Base-by-base conservation (phyloP, 371 early-diverging fungal genomes). In the Lichtheimia ornata region DNA sequence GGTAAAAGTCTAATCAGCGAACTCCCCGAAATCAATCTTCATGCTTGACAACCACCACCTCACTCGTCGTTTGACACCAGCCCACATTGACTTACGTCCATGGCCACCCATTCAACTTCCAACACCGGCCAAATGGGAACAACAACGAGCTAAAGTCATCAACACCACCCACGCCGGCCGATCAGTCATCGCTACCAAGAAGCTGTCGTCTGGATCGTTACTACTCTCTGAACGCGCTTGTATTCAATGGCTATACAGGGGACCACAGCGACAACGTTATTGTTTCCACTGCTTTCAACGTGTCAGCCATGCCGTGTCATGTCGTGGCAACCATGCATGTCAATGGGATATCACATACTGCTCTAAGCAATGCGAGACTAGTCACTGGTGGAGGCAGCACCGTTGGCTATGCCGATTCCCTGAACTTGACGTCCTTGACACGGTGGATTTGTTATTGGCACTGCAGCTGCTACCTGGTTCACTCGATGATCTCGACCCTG, bases 221-320 rank as follows among this genome's bases (percentile, higher is more conserved):
- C 17, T 56, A 17, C 20, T 44, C 5, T n/a, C 40, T 17, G 57
- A 56, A 45, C 28, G 27, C 27, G 44, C 57, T 27, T 27, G 27
- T 20, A 28, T 45, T 12, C 42, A 44, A 12, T 42, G n/a, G 13
- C 12, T 56, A 2, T n/a, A 56, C 12, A 22, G 2, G n/a, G 18
- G 4, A 13, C 13, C 13, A n/a, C 40, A 35, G 11, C 35, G 35
- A 35, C 35, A 35, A 35, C 11, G 2, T 27, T 44, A 42, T 11
- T 56, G 57, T 20, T 56, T 42, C 12, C 57, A 56, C 7, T 56
- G 57, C 42, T 56, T 56, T 45, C 43, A 44, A 3, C 22, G 45
- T n/a, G 25, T 47, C 18, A 47, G 7, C 6, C 47, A 28, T 42
- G 18, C 28, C 24, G 15, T 5, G 14, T 2, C 25, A 0, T 4